A percentile compares a stretch with the other conserved stretches of the same genome.
phyloP scores from a whole-genome alignment of 768 basidiomycete species.

The Tricholoma matsutake region DNA sequence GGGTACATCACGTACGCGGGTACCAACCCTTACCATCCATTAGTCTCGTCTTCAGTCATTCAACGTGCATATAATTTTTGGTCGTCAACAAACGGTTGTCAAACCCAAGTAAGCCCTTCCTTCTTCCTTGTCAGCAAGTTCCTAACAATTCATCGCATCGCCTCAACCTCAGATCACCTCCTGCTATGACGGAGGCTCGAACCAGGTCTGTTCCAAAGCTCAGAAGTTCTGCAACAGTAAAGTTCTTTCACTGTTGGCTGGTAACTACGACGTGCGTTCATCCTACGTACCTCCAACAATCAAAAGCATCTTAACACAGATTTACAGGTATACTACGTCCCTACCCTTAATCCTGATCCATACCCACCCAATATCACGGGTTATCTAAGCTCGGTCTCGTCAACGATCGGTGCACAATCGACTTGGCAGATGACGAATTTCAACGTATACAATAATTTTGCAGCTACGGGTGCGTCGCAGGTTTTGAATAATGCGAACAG shows the following conservation, averaged over 20 bases:
- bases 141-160: background rate
- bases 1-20: constrained; percentile 55
- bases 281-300: too few relatives aligned
- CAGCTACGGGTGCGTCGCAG: constrained; percentile 36
- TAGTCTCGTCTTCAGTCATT: constrained; percentile 44
- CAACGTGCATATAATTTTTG: constrained; percentile 41
- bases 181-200: constrained; percentile 47
- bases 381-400: constrained; percentile 27
- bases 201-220: constrained; percentile 52
- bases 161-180: constrained; percentile 40
- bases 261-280: constrained; percentile 46
- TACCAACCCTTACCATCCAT: constrained; percentile 53
- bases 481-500: constrained; percentile 3
- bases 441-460: constrained; percentile 48
- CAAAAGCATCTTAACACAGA: too few relatives aligned
- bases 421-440: constrained; percentile 40
- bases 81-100: constrained; percentile 44
- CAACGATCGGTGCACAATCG: constrained; percentile 42
- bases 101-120: constrained; percentile 35
- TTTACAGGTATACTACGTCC: constrained; percentile 47
- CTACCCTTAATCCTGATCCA: constrained; percentile 40
- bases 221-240: constrained; percentile 57
- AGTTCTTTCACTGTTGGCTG: constrained; percentile 51
- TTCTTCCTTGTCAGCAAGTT: background rate
- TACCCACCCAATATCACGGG: constrained; percentile 45